A percentile compares a stretch with the other conserved stretches of the same genome.
Conservation (phyloP, 2,329 filamentous ascomycete species). For the Fusarium sp. region DNA sequence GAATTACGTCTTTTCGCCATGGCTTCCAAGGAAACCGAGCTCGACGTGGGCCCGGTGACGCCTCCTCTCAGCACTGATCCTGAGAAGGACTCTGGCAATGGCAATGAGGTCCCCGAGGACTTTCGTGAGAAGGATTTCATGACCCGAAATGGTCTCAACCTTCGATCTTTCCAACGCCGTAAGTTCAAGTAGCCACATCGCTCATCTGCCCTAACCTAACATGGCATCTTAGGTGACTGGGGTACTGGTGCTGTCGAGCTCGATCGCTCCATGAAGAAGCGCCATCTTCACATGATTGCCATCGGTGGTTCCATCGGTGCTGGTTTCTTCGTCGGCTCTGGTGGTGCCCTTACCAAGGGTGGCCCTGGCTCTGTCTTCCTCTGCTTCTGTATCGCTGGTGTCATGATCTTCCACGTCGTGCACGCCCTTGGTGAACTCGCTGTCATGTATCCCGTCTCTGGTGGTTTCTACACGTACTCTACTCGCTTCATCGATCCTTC, state of each 20-base stretch:
- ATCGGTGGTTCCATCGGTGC: conserved; percentile 72
- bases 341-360: conserved; percentile 64
- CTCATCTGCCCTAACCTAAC: conserved; percentile 8
- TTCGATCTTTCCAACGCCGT: conserved; percentile 41
- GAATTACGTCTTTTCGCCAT: conserved; percentile 5
- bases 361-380: conserved; percentile 60
- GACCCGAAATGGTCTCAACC: conserved; percentile 46
- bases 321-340: conserved; percentile 73
- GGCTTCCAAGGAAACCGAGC: conserved; percentile 38
- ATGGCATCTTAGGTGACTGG: conserved; percentile 34
- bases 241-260: conserved; percentile 50
- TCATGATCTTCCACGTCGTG: conserved; percentile 73
- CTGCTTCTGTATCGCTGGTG: conserved; percentile 67
- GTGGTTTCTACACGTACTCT: conserved; percentile 73
- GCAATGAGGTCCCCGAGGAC: conserved; percentile 32
- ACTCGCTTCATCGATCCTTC: conserved; percentile 72
- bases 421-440: conserved; percentile 72
- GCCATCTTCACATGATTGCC: conserved; percentile 73
- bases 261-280: conserved; percentile 64
- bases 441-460: conserved; percentile 72
- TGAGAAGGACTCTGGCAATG: conserved; percentile 22
- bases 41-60: conserved; percentile 29
- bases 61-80: conserved; percentile 27
- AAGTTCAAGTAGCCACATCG: neutral
- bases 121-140: conserved; percentile 43